phyloP scores from a whole-genome alignment of 1,284 basidiomycete species.

The Marasmius tenuissimus region DNA sequence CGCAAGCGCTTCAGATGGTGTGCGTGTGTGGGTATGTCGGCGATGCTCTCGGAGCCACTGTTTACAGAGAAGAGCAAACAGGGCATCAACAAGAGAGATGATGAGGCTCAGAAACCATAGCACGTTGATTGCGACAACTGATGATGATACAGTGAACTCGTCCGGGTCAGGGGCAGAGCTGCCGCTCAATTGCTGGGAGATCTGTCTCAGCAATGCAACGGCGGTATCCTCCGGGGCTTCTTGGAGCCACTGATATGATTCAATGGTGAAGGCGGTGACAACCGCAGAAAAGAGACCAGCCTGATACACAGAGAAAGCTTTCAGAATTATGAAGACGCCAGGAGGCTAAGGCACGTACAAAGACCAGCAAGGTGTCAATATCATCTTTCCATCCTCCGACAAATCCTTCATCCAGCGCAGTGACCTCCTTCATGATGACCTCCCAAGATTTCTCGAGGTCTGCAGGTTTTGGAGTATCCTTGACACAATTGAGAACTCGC shows the following conservation, averaged over 20 bases:
- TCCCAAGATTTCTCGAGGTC: too few species aligned
- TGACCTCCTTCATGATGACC: too few species aligned
- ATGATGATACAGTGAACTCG: neutral
- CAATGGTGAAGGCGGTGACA: slow-evolving; percentile 7
- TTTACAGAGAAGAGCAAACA: slow-evolving; percentile 8
- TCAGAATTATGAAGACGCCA: neutral
- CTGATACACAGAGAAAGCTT: neutral
- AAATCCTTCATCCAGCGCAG: too few species aligned
- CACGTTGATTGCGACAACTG: neutral
- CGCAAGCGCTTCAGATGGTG: neutral
- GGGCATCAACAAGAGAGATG: neutral
- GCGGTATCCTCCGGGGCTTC: neutral
- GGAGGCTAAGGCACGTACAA: neutral
- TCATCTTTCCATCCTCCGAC: too few species aligned
- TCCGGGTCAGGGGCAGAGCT: neutral
- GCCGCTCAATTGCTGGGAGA: slow-evolving; percentile 1
- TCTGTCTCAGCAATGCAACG: neutral
- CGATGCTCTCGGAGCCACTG: slow-evolving; percentile 10
- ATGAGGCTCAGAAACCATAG: slow-evolving; percentile 9
- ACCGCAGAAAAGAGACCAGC: slow-evolving; percentile 3
- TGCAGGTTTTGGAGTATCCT: too few species aligned
- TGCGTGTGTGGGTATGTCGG: neutral
- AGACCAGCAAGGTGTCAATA: neutral
- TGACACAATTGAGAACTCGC: too few species aligned
- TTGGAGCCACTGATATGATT: slow-evolving; percentile 2